Percentiles rank a stretch among this genome's conserved stretches.
Evolutionary conservation across 2,329 filamentous ascomycete species (phyloP).

Genomic region (Penicillium sp.): DNA sequence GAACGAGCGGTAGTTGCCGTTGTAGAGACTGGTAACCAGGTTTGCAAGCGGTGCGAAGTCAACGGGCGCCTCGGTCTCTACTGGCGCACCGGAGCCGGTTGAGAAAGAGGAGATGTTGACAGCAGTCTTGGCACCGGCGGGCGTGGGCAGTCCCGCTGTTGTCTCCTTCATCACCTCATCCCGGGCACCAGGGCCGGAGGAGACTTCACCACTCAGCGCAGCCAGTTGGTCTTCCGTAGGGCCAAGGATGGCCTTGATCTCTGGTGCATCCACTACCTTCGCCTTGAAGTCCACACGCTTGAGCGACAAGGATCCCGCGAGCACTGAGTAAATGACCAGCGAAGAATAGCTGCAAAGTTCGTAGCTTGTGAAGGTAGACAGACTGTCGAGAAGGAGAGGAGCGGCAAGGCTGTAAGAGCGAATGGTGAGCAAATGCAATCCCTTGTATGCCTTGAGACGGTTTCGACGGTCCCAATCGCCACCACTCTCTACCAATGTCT

Average conservation of each 20-base stretch:
- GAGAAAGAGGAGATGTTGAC: conserved; percentile 88
- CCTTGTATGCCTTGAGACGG: conserved; percentile 97
- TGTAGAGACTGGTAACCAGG: conserved; percentile 88
- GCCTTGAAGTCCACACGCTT: conserved; percentile 99
- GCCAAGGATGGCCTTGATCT: conserved; percentile 95
- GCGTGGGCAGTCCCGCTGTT: conserved; percentile 52
- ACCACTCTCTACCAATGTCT: conserved; percentile 84
- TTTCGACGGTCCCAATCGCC: conserved; percentile 99
- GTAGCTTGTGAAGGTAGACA: conserved; percentile 98
- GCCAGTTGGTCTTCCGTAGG: conserved; percentile 83
- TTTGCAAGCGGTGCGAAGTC: conserved; percentile 87
- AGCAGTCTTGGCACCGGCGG: conserved; percentile 59
- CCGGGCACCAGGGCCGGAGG: conserved; percentile 71
- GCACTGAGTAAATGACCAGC: conserved; percentile 90
- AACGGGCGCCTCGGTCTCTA: conserved; percentile 74
- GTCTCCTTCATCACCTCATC: conserved; percentile 73
- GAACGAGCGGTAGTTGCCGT: conserved; percentile 89
- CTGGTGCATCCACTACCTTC: conserved; percentile 96
- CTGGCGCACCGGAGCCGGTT: conserved; percentile 60
- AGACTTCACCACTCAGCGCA: conserved; percentile 74
- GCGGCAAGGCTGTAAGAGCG: conserved; percentile 88
- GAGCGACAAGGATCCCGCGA: conserved; percentile 88
- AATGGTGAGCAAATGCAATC: conserved; percentile 85
- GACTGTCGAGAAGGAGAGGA: conserved; percentile 88
- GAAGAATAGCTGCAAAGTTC: conserved; percentile 96